Evolutionary conservation across 2,329 filamentous ascomycete genomes (phyloP), one percentile per base, ranked within the genome.

Genomic region (Periconia sp.): DNA sequence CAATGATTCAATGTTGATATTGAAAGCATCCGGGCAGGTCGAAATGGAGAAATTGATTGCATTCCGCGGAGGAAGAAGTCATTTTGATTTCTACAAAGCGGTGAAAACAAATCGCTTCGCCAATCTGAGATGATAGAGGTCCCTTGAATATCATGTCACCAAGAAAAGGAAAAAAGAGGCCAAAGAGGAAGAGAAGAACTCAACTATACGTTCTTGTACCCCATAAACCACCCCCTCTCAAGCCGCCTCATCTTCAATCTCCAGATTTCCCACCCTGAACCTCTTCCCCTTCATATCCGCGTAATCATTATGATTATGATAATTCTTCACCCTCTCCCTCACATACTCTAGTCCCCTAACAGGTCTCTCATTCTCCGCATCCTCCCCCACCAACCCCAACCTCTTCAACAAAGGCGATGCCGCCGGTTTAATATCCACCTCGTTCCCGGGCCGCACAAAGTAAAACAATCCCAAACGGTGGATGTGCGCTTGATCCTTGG

Each of bases 281-380:
- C 61, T 75, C 61, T 72, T 66, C 8, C 74, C 74, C 53, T 68
- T 75, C 59, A 66, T 72, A 50, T 76, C 72, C 0, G 66, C 71
- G 54, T 76, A 76, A 31, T 76, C 70, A 1, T 57, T 66, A 44
- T 75, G 70, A 45, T 76, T 56, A 46, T 77, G 74, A 50, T 76
- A 76, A 43, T 75, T 64, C 64, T 71, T 76, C 1, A 77, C 75
- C 27, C 75, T 61, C 50, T 74, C 71, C 17, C 75, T 63, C 33
- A 77, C 75, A 61, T 77, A 77, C 56, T 76, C 68, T 23, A 75
- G 42, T 0, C 75, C 75, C 23, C 69, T 70, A 6, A 77, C 70
- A 6, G 71, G 68, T 41, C 57, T 57, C 1, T 52, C 64, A 9
- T 64, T 50, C 37, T 64, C 62, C 13, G 52, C 35, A 55, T 64